Conservation (phyloP, 2,329 filamentous ascomycete genomes). For the Allantophomopsis lycopodina region DNA sequence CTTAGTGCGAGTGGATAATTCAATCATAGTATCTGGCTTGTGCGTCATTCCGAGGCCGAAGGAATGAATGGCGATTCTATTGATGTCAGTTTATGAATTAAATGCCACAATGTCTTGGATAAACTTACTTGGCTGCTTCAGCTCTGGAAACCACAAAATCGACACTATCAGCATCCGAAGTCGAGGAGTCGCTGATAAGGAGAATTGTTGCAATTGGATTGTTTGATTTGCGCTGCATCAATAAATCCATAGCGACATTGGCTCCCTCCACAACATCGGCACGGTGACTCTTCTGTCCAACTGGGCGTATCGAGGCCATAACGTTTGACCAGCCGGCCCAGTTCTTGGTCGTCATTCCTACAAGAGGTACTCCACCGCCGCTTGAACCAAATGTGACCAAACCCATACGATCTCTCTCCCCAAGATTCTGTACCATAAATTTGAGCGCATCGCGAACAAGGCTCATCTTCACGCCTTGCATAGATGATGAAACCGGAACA, state of each 20-base stretch:
- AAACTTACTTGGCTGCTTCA: conserved; percentile 81
- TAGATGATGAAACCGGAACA: conserved; percentile 92
- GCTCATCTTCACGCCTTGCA: conserved; percentile 99
- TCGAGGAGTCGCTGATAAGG: conserved; percentile 93
- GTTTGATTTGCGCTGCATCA: conserved; percentile 95
- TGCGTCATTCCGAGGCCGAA: conserved; percentile 95
- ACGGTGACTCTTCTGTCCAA: conserved; percentile 91
- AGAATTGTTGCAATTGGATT: conserved; percentile 93
- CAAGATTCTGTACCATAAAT: conserved; percentile 81
- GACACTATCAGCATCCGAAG: conserved; percentile 85
- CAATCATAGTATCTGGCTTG: conserved; percentile 98
- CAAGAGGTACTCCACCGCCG: conserved; percentile 80
- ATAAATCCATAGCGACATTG: conserved; percentile 93
- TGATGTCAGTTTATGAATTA: conserved; percentile 2
- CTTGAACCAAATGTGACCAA: conserved; percentile 94
- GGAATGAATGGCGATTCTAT: conserved; percentile 82
- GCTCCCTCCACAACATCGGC: conserved; percentile 96
- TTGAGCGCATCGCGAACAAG: conserved; percentile 81
- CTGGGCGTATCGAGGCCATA: conserved; percentile 75
- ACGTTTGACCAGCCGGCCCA: conserved; percentile 89
- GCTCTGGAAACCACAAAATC: conserved; percentile 96
- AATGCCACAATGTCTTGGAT: not conserved
- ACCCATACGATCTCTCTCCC: conserved; percentile 91
- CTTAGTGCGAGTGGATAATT: conserved; percentile 88
- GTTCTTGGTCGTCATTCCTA: conserved; percentile 94